Evolutionary conservation across 768 basidiomycete species (phyloP), one percentile per base, ranked within the genome.

Genomic region (Hericium coralloides): DNA sequence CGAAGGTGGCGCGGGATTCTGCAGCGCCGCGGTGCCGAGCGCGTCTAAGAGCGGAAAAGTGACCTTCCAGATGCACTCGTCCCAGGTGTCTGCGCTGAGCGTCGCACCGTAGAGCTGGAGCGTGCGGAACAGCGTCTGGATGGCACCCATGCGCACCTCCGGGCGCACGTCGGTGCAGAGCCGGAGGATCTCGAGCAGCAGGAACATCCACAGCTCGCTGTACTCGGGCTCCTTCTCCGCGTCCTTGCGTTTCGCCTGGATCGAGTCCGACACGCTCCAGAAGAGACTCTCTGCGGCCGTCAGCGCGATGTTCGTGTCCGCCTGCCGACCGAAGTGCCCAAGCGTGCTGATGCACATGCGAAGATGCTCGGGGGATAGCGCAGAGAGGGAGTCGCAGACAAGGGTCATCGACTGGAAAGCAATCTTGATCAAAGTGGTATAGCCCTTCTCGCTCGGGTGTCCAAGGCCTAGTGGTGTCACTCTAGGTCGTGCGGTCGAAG

Each of bases 231-330:
- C 85, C 60, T 83, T 80, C 56, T 82, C 80, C 39, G 64, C 70
- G 47, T 78, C 78, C 62, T 85, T 85, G 20, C 90, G 80, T 66
- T 91, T 89, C 7, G 86, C 81, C 65, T 95, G 93, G 38, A 98
- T 91, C 1, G 92, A 89, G 67, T 99, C 95, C 0, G 95, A 97
- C 0, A 99, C 90, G 59, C 90, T 88, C 95, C 95, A 98, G 4
- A 99, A 75, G 2, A 98, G 72, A 54, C 92, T 93, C 57, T 92
- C 92, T 0, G 95, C 92, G 0, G 92, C 92, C 1, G 95, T 95
- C 55, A 99, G 73, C 1, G 94, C 91, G 56, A 99, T 95, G 64
- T 99, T 99, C 39, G 95, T 95, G 61, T 98, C 97, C 0, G 84
- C 79, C 65, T 98, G 95, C 17, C 86, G 81, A 8, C 95, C 94